Conservation (phyloP, 2,329 filamentous ascomycete genomes). For the Aspergillus sp. region DNA sequence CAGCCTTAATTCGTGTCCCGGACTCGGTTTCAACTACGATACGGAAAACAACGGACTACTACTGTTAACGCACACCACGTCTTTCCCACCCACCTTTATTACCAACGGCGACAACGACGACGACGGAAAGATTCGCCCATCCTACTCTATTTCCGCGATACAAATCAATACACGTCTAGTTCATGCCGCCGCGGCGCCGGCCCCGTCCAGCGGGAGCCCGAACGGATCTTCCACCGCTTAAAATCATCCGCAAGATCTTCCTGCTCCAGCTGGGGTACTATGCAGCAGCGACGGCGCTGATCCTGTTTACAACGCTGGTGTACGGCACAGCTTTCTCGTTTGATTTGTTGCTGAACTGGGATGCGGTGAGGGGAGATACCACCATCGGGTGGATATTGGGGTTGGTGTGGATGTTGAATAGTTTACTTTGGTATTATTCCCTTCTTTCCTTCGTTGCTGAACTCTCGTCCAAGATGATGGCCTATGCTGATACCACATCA, state of each 20-base stretch:
- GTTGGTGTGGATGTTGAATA: constrained; percentile 59
- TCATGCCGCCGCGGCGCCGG: constrained; percentile 43
- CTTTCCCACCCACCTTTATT: too few relatives aligned
- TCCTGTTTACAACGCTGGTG: constrained; percentile 60
- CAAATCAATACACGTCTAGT: constrained; percentile 9
- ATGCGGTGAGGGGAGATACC: constrained; percentile 56
- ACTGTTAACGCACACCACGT: too few relatives aligned
- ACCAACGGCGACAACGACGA: too few relatives aligned
- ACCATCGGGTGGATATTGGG: constrained; percentile 63
- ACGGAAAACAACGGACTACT: too few relatives aligned
- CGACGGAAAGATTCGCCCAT: too few relatives aligned
- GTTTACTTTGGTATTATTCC: constrained; percentile 50
- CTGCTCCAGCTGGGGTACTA: constrained; percentile 60
- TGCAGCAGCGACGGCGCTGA: constrained; percentile 51
- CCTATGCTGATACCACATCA: neutral
- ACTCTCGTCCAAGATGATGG: neutral
- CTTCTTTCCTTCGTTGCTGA: neutral
- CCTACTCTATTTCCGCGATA: neutral
- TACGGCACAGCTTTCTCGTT: constrained; percentile 53
- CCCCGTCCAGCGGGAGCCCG: constrained; percentile 58
- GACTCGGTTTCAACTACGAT: too few relatives aligned
- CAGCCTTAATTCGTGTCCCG: too few relatives aligned
- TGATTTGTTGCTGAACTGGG: constrained; percentile 57
- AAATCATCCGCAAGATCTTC: constrained; percentile 59
- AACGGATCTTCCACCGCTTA: constrained; percentile 57